These are phyloP conservation scores for Yarrowia sp. DNA, from an alignment of 805 yeast genomes.

Conservation along the genomic window DNA sequence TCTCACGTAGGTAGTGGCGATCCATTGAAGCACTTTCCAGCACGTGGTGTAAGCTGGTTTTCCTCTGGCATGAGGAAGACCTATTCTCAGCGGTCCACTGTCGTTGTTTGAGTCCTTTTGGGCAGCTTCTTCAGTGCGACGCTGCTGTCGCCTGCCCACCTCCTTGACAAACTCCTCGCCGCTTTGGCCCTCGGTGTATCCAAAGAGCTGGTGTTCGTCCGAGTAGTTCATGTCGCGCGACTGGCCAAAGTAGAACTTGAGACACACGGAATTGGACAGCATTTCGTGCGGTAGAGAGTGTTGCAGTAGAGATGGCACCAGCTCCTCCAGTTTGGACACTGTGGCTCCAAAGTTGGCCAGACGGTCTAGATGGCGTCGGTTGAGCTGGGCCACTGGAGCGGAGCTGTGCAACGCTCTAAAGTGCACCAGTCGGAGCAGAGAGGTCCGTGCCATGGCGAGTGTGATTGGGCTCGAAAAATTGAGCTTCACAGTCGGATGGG, in stretches of 20 bases:
- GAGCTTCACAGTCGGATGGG: background rate
- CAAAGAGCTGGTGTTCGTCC: conserved; percentile 13
- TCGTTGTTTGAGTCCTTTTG: background rate
- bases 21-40: conserved; percentile 12
- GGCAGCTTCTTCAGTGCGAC: background rate
- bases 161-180: conserved; percentile 12
- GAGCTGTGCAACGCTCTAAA: conserved; percentile 3
- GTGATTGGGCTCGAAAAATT: background rate
- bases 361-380: conserved; percentile 11
- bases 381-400: background rate
- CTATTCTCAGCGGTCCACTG: background rate
- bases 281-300: conserved; percentile 6
- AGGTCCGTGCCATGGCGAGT: background rate
- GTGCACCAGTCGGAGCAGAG: background rate
- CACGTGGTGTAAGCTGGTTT: conserved; percentile 16
- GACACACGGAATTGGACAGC: conserved; percentile 15
- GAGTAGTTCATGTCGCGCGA: background rate
- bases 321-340: conserved; percentile 4
- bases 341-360: conserved; percentile 25
- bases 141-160: background rate
- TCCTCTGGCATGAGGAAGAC: conserved; percentile 8
- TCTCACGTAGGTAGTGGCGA: conserved; percentile 8
- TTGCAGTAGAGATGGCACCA: conserved; percentile 4
- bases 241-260: conserved; percentile 24
- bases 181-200: background rate